Percentiles rank a stretch among this genome's conserved stretches.
Evolutionary conservation across 768 basidiomycete genomes (phyloP).

Genomic region (Trametes punicea): DNA sequence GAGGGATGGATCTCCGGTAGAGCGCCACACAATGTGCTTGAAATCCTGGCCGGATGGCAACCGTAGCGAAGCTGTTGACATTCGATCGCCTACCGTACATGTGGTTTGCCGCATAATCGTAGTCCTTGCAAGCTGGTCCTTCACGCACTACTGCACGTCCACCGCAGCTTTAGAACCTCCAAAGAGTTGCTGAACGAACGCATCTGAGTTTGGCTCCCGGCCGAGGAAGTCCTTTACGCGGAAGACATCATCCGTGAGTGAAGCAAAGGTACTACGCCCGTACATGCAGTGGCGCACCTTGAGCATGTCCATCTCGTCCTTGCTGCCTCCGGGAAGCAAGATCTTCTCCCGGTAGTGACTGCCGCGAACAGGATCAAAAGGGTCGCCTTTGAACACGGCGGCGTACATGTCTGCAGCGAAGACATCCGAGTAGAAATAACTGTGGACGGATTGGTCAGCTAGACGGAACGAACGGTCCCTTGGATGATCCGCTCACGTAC

Average conservation of each 20-base stretch:
- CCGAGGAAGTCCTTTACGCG: slow-evolving; percentile 67
- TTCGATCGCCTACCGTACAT: too few species aligned
- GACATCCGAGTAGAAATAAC: slow-evolving; percentile 68
- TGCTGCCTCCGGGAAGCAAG: slow-evolving; percentile 66
- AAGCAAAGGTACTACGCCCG: not conserved
- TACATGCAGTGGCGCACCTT: slow-evolving; percentile 41
- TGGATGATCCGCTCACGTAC: slow-evolving; percentile 32
- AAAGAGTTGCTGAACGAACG: slow-evolving; percentile 66
- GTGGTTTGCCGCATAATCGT: too few species aligned
- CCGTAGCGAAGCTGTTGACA: too few species aligned
- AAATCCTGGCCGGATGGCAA: too few species aligned
- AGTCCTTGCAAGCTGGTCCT: too few species aligned
- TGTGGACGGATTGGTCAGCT: not conserved
- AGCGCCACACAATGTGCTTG: too few species aligned
- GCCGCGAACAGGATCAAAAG: slow-evolving; percentile 66
- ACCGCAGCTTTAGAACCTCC: too few species aligned
- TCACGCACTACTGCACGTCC: too few species aligned
- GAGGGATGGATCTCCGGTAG: too few species aligned
- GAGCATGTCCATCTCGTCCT: slow-evolving; percentile 77
- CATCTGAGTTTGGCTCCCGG: slow-evolving; percentile 67
- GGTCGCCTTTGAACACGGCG: slow-evolving; percentile 76
- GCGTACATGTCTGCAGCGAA: slow-evolving; percentile 60
- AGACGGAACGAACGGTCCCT: not conserved
- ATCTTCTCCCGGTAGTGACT: slow-evolving; percentile 72
- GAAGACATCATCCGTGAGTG: not conserved